Percentiles rank a stretch among this genome's conserved stretches.
phyloP scores from a whole-genome alignment of 495 filamentous ascomycete genomes.

The Staphylotrichum longicolle region DNA sequence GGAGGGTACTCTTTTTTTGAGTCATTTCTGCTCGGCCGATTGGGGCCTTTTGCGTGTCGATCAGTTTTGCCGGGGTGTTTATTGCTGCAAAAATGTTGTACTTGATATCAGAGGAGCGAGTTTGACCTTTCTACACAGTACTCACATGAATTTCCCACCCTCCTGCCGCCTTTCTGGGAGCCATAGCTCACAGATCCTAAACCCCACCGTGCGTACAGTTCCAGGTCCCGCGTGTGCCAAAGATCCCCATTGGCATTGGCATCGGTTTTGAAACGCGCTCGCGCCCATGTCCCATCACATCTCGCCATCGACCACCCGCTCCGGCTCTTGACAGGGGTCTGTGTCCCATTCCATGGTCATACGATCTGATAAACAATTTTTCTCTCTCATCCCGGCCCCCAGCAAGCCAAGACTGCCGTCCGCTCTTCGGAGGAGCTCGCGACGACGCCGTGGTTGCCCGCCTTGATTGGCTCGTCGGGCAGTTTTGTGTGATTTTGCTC shows the following conservation, averaged over 20 bases:
- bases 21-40: neutral
- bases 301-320: neutral
- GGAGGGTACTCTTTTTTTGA: neutral
- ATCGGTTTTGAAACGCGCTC: too few species aligned
- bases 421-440: slow-evolving; percentile 25
- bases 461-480: slow-evolving; percentile 8
- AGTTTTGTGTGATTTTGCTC: neutral
- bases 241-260: too few species aligned
- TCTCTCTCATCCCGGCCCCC: slow-evolving; percentile 9
- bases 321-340: neutral
- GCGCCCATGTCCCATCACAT: neutral
- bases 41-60: neutral
- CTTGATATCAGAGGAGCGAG: too few species aligned
- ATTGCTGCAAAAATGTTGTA: too few species aligned
- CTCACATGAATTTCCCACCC: too few species aligned
- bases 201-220: too few species aligned
- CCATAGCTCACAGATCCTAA: too few species aligned
- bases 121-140: too few species aligned
- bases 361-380: slow-evolving; percentile 38
- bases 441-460: slow-evolving; percentile 10
- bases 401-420: slow-evolving; percentile 7
- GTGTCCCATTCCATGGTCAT: slow-evolving; percentile 19
- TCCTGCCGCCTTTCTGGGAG: too few species aligned
- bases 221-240: too few species aligned
- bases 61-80: too few species aligned